These are phyloP conservation scores for Fusarium albosuccineum DNA, from an alignment of 2,329 filamentous ascomycete genomes.

Conservation along the genomic window DNA sequence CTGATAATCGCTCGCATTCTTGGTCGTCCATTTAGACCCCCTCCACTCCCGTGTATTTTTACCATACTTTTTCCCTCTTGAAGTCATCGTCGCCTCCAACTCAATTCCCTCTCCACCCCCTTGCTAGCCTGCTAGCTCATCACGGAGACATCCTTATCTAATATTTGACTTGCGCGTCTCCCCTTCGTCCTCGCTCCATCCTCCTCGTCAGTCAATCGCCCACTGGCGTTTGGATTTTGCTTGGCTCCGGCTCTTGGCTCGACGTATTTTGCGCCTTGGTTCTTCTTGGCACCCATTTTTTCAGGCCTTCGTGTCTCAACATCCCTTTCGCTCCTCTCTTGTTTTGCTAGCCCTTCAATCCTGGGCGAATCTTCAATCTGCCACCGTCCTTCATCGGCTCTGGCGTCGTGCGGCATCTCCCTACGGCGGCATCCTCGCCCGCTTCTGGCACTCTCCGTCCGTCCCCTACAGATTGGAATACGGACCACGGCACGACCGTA, in stretches of 20 bases:
- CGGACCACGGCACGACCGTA: conserved; percentile 25
- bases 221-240: conserved; percentile 30
- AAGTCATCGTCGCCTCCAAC: conserved; percentile 9
- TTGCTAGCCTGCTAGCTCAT: not conserved
- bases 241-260: conserved; percentile 39
- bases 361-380: conserved; percentile 31
- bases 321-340: conserved; percentile 29
- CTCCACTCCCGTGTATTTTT: conserved; percentile 4
- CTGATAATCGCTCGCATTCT: not conserved
- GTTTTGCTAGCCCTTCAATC: conserved; percentile 10
- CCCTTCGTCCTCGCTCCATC: conserved; percentile 6
- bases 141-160: conserved; percentile 7
- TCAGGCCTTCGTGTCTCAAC: conserved; percentile 30
- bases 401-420: conserved; percentile 24
- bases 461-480: conserved; percentile 8
- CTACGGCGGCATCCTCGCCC: not conserved
- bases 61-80: not conserved
- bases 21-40: conserved; percentile 7
- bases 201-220: conserved; percentile 16
- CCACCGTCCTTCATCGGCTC: conserved; percentile 15
- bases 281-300: conserved; percentile 31
- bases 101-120: conserved; percentile 14
- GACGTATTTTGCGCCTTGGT: conserved; percentile 37
- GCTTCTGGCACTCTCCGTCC: conserved; percentile 19
- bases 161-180: conserved; percentile 14